Base-by-base conservation (phyloP, 306 rosid species). In the Alnus glutinosa region DNA sequence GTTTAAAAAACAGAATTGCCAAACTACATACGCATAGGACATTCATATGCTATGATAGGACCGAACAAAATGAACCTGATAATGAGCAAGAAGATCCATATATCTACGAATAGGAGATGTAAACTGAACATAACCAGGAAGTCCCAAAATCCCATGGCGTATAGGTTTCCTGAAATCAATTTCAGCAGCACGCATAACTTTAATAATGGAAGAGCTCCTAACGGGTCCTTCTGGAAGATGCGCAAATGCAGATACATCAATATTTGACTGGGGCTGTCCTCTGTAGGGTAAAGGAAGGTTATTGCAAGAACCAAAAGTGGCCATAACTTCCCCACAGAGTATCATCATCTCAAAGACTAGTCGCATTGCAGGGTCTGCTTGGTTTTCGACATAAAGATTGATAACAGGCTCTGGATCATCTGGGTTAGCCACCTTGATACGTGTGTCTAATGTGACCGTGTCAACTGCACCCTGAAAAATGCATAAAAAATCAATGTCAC, bases 171-270 rank as follows among this genome's bases (percentile, higher is more conserved):
- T 88, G 90, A 91, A 93, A 90, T 96, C 98, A 70, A 93, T 88
- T 90, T 93, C 98, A 80, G 99, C 99, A 66, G 97, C 97, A 55
- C 99, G 97, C 96, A 96, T 90, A 86, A 84, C 70, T 87, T 54
- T 93, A 79, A 96, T 90, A 23, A 96, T 83, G 52, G 99, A 93
- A 85, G 85, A 89, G 86, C 94, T 93, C 82, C 99, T 89, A 83
- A 96, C 96, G 23, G 99, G 98, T 71, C 99, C 99, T 88, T 93
- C 99, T 73, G 97, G 99, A 85, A 96, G 99, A 83, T 91, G 94
- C 46, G 94, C 76, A 88, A 90, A 96, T 83, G 85, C 90, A 79
- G 96, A 91, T 44, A 79, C 70, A 79, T 96, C 90, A 28, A 96
- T 80, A 75, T 96, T 86, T 74, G 99, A 87, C 78, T 93, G 99